Base-by-base conservation (phyloP, 805 yeast genomes). In the Lipomyces lipofer region DNA sequence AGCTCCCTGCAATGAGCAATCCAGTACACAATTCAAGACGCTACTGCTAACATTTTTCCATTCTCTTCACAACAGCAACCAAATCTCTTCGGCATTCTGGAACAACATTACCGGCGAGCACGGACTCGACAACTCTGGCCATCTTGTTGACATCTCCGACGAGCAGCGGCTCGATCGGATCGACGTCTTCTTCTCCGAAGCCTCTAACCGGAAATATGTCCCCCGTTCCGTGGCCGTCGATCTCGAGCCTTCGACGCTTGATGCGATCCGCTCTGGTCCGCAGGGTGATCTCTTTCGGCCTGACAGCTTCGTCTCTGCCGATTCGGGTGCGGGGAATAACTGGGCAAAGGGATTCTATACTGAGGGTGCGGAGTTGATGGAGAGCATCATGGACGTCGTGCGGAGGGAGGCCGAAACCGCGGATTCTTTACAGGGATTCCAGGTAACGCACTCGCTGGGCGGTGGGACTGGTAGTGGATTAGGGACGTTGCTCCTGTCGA, bases 301-400 rank as follows among this genome's bases (percentile, higher is more conserved):
- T 28, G 97, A 90, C 70, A 89, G 89, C 75, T 84, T 82, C 66
- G 86, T 90, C 60, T 86, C 82, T 68, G 96, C 96, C 46, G 95
- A 88, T 72, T 82, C 91, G 27, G 87, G 95, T 25, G 97, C 97
- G 1, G 97, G 96, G 66, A 90, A 90, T 68, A 95, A 88, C 66
- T 90, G 97, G 97, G 97, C 97, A 52, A 90, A 89, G 72, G 97
- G 97, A 69, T 94, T 87, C 75, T 90, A 90, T 77, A 90, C 97
- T 35, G 97, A 90, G 73, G 97, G 97, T 66, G 96, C 97, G 3
- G 97, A 90, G 76, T 78, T 90, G 63, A 91, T 88, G 40, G 96
- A 90, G 68, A 81, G 89, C 22, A 96, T 90, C 19, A 73, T 90
- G 78, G 97, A 90, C 63, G 89, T 86, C 32, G 82, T 90, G 44